Percentiles rank a stretch among this genome's conserved stretches.
Evolutionary conservation across 768 basidiomycete species (phyloP).

Genomic region (Pleurotus djamor): DNA sequence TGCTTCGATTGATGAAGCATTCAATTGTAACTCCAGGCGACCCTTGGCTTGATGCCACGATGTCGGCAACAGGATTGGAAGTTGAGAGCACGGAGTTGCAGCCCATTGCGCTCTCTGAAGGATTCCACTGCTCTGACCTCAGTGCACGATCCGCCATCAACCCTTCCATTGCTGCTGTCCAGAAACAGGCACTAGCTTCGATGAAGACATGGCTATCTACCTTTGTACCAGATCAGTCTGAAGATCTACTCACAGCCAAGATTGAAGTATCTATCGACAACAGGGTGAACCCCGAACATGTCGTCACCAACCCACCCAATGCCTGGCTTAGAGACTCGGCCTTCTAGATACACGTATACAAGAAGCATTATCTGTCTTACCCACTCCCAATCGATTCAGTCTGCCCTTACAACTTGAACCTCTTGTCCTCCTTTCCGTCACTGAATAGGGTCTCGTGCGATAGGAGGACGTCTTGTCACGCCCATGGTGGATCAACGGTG

Average conservation of each 20-base stretch:
- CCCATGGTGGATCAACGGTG: neutral
- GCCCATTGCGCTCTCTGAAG: conserved; percentile 55
- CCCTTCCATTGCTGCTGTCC: conserved; percentile 49
- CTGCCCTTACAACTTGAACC: neutral
- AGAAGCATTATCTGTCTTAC: neutral
- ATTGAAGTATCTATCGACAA: conserved; percentile 12
- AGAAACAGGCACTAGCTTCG: conserved; percentile 44
- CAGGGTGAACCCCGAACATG: conserved; percentile 3
- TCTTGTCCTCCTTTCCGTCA: neutral
- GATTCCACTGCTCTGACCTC: conserved; percentile 70
- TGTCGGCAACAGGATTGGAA: conserved; percentile 52
- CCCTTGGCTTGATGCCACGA: conserved; percentile 71
- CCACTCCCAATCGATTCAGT: neutral
- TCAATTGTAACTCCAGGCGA: conserved; percentile 41
- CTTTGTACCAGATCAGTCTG: conserved; percentile 17
- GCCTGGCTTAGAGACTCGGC: conserved; percentile 25
- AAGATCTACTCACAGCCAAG: conserved; percentile 4
- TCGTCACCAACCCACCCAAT: conserved; percentile 26
- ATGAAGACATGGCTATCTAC: conserved; percentile 53
- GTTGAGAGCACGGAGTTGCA: conserved; percentile 48
- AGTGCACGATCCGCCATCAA: conserved; percentile 35
- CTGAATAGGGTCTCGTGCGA: no score
- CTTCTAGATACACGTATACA: no score
- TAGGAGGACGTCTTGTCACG: no score
- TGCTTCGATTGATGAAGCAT: neutral